Evolutionary conservation across 2,329 filamentous ascomycete species (phyloP), one percentile per base, ranked within the genome.

Genomic region (Coniochaeta prunicola): DNA sequence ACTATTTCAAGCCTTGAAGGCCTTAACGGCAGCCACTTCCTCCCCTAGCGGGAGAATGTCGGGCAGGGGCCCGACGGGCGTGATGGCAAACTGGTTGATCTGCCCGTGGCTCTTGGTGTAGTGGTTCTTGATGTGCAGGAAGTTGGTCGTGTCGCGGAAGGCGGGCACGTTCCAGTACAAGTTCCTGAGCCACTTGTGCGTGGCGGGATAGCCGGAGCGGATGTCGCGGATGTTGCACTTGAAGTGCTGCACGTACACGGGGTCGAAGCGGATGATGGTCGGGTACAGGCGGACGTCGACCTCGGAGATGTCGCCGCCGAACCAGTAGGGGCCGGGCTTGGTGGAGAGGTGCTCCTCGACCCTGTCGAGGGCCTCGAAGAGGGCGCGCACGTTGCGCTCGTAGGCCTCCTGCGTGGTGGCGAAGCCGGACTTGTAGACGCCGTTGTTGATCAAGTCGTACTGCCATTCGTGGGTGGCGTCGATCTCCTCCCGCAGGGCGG

Each of bases 61-160:
- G 40, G 92, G 92, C 68, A 91, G 66, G 5, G 94, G 93, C 0
- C 93, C 93, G 17, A 96, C 70, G 1, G 93, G 92, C 26, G 91
- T 93, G 69, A 99, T 96, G 40, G 80, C 77, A 56, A 77, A 73
- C 17, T 85, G 86, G 73, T 89, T 89, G 70, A 89, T 87, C 75
- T 88, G 81, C 10, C 78, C 79, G 67, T 86, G 82, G 64, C 80
- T 85, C 66, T 79, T 76, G 61, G 83, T 84, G 70, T 84, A 85
- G 71, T 87, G 85, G 72, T 78, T 88, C 83, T 96, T 97, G 77
- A 97, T 97, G 76, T 99, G 94, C 72, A 96, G 84, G 71, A 96
- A 96, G 73, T 97, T 84, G 24, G 92, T 96, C 61, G 92, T 94
- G 57, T 89, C 84, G 63, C 78, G 77, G 76, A 96, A 97, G 2